Percentiles rank a stretch among this genome's conserved stretches.
Conservation (phyloP, 208 protist species). For the Eutreptiella sp. region DNA sequence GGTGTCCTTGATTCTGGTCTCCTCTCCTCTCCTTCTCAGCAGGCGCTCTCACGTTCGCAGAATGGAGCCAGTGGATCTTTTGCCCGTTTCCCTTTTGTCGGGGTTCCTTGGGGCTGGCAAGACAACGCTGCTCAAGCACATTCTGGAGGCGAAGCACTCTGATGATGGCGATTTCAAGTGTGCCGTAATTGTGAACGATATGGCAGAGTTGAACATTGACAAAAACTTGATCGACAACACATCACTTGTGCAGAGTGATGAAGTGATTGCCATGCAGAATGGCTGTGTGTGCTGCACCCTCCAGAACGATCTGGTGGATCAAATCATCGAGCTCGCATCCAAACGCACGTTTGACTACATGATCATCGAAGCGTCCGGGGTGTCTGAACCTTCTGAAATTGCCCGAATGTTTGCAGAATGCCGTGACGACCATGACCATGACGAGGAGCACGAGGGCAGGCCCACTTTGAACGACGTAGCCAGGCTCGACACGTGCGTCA, state of each 20-base stretch:
- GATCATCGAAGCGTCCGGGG: slow-evolving; percentile 54
- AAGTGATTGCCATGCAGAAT: slow-evolving; percentile 38
- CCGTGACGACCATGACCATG: too few species aligned
- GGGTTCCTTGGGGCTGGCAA: slow-evolving; percentile 55
- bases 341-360: slow-evolving; percentile 55
- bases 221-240: slow-evolving; percentile 35
- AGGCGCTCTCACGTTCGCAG: too few species aligned
- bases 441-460: too few species aligned
- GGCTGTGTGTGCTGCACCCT: slow-evolving; percentile 75
- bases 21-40: too few species aligned
- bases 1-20: too few species aligned
- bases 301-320: slow-evolving; percentile 52
- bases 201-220: slow-evolving; percentile 64
- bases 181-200: slow-evolving; percentile 68
- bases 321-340: slow-evolving; percentile 47
- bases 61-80: too few species aligned
- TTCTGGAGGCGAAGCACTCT: too few species aligned
- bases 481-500: slow-evolving; percentile 53
- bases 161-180: slow-evolving; percentile 41
- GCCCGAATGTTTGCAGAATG: slow-evolving; percentile 63
- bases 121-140: slow-evolving; percentile 58
- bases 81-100: slow-evolving; percentile 40
- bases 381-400: slow-evolving; percentile 56
- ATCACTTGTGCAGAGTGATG: slow-evolving; percentile 38
- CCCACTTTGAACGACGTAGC: slow-evolving; percentile 33